A percentile compares a stretch with the other conserved stretches of the same genome.
Conservation (phyloP, 2,329 filamentous ascomycete genomes). For the Dactylellina haptotyla region DNA sequence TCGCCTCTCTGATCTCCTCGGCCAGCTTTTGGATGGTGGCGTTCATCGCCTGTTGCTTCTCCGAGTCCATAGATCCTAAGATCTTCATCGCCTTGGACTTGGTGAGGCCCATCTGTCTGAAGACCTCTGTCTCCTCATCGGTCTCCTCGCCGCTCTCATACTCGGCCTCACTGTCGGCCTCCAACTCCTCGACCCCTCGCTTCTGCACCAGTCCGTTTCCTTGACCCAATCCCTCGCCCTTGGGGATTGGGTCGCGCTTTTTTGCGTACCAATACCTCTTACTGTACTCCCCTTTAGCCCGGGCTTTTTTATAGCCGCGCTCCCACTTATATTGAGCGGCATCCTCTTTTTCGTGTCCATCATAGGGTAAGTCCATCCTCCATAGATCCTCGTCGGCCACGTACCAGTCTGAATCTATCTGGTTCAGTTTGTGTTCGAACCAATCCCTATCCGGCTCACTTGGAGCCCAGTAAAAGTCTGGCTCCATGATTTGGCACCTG, state of each 20-base stretch:
- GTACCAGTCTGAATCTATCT: conserved; percentile 10
- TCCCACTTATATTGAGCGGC: background rate
- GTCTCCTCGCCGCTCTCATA: background rate
- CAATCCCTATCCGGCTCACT: background rate
- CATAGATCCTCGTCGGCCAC: background rate
- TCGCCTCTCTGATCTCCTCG: background rate
- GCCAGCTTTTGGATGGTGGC: no score
- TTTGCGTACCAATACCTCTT: background rate
- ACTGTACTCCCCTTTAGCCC: background rate
- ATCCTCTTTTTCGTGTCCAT: background rate
- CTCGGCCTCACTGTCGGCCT: background rate
- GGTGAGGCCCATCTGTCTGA: no score
- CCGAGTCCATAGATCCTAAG: conserved; percentile 1
- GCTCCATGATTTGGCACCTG: no score
- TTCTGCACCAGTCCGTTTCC: background rate
- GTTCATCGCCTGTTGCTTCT: background rate
- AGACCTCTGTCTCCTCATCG: background rate
- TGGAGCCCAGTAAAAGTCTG: conserved; percentile 20
- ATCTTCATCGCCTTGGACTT: background rate
- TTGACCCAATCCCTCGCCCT: background rate
- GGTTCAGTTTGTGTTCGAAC: conserved; percentile 7
- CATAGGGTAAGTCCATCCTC: background rate
- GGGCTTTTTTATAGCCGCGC: background rate
- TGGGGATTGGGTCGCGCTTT: no score
- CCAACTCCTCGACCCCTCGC: background rate